Base-by-base conservation (phyloP, 2,329 filamentous ascomycete genomes). In the Aspergillus versicolor region DNA sequence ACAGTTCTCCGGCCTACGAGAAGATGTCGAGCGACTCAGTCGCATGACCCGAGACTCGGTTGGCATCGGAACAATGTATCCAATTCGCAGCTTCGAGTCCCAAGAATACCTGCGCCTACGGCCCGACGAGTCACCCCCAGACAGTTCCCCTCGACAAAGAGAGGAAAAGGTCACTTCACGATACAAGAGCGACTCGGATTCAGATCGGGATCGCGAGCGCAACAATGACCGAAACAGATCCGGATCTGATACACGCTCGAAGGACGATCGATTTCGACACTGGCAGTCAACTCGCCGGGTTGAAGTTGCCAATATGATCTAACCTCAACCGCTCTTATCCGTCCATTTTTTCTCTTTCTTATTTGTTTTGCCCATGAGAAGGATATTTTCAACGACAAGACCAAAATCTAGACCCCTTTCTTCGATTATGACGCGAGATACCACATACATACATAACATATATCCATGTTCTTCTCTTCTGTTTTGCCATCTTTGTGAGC, bases 1-100 rank as follows among this genome's bases (percentile, higher is more conserved):
- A 34, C 76, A 81, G 61, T 70, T 81, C 3, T 64, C 70, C 6
- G 63, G 70, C 34, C 65, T 81, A 5, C 75, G 77, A 41, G 72
- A 75, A 42, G 75, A 79, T 45, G 62, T 77, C 24, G 67, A 71
- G 30, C 67, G 70, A 17, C 63, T 78, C 5, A 70, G 74, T 27
- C 65, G 64, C 4, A 64, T 67, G 15, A 69, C 68, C 1, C 52
- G 66, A n/a, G 66, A 67, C 6, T 71, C 69, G 0, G 70, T 73
- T 54, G 64, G 70, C 22, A 54, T 67, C 19, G 67, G 69, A 1
- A 69, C 67, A 0, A 70, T 71, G 59, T 72, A 74, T 40, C 72
- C 73, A 1, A 69, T 70, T 5, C 66, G 63, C 2, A 68, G 61
- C 22, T 56, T 63, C 2, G 68, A 73, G n/a, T 70, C 72, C 1